Percentiles rank a stretch among this genome's conserved stretches.
Evolutionary conservation across 257 asterid species (phyloP).

Genomic region (Rauvolfia tetraphylla): DNA sequence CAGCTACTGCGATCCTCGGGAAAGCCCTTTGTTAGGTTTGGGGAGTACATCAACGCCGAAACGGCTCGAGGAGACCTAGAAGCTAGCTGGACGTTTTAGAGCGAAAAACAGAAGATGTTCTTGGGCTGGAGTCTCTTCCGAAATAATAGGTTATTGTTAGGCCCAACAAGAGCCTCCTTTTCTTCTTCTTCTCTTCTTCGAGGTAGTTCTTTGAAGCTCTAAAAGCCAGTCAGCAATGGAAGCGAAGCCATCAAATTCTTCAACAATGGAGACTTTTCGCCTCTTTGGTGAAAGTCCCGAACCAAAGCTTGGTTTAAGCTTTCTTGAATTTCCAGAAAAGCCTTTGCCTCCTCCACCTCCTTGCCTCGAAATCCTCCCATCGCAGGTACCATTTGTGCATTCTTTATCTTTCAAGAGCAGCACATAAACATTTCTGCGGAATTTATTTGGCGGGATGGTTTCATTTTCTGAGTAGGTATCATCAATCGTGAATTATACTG

Average conservation of each 20-base stretch:
- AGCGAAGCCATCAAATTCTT: slow-evolving; percentile 3
- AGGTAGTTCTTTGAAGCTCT: background rate
- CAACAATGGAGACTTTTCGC: slow-evolving; percentile 40
- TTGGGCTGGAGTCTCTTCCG: background rate
- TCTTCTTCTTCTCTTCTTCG: no score
- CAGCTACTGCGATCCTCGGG: no score
- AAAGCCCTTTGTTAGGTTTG: no score
- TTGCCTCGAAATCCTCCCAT: slow-evolving; percentile 59
- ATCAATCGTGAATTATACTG: slow-evolving; percentile 35
- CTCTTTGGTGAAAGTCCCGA: slow-evolving; percentile 54
- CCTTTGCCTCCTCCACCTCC: slow-evolving; percentile 72
- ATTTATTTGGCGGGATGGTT: slow-evolving; percentile 1
- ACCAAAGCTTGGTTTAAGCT: slow-evolving; percentile 47
- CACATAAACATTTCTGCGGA: no score
- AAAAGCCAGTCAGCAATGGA: slow-evolving; percentile 2
- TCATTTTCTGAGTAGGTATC: slow-evolving; percentile 40
- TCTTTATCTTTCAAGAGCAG: background rate
- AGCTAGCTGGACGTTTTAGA: no score
- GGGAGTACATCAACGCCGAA: no score
- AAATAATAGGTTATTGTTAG: no score
- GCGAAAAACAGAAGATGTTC: no score
- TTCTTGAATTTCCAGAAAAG: slow-evolving; percentile 47
- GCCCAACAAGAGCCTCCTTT: no score
- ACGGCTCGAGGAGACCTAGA: no score
- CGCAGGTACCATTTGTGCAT: slow-evolving; percentile 42